Conservation (phyloP, 2,329 filamentous ascomycete genomes). For the Arthrobotrys megalospora region DNA sequence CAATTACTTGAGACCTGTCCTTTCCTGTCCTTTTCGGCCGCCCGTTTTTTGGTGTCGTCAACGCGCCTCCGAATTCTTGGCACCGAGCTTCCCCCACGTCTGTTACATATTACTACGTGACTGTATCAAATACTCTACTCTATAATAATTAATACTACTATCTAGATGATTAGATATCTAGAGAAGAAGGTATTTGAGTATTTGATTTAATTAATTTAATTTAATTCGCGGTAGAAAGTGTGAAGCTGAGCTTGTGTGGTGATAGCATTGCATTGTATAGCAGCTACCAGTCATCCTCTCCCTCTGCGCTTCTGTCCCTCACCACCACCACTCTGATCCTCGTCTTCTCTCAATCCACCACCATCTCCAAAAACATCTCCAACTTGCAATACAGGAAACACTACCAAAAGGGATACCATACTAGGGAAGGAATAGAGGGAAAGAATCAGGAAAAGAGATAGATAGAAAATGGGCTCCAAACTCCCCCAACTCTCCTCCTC, state of each 20-base stretch:
- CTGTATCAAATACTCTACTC: no score
- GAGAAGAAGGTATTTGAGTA: no score
- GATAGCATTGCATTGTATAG: no score
- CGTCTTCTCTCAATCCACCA: neutral
- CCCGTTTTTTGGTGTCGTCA: conserved; percentile 8
- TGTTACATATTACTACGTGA: no score
- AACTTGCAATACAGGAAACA: neutral
- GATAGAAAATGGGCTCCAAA: conserved; percentile 52
- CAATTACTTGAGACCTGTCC: conserved; percentile 50
- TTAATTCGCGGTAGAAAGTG: no score
- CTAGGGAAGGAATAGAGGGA: neutral
- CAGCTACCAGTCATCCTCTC: conserved; percentile 4
- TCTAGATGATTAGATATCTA: no score
- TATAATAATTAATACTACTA: no score
- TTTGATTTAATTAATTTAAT: no score
- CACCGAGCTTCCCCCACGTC: neutral
- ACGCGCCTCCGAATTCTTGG: conserved; percentile 6
- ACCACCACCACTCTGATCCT: neutral
- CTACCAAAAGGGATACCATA: no score
- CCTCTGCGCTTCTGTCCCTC: conserved; percentile 49
- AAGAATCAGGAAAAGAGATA: neutral
- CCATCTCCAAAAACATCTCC: neutral
- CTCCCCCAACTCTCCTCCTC: conserved; percentile 33
- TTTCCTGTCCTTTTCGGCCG: conserved; percentile 55
- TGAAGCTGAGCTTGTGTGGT: neutral